Base-by-base conservation (phyloP, 2,329 filamentous ascomycete species). In the Aureobasidium zeae region DNA sequence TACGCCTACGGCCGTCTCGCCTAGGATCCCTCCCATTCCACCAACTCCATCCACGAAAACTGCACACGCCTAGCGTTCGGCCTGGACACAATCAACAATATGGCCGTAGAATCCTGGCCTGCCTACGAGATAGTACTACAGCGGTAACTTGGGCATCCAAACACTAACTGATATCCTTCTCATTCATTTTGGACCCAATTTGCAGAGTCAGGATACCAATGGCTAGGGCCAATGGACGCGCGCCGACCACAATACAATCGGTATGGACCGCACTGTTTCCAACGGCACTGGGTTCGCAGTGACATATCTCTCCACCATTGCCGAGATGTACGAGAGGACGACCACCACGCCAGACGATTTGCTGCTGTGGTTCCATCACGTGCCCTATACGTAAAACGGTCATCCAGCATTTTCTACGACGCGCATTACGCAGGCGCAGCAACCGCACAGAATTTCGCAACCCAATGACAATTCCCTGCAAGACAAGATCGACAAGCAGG, bases 341-440 rank as follows among this genome's bases (percentile, higher is more conserved):
- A 69, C 72, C 11, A 79, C 74, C 0, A 84, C 80, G 0, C 79
- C 80, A 0, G 81, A 84, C 48, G 67, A 84, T 16, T 63, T 85
- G 1, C 59, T 85, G 2, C 65, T 85, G 2, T 86, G 81, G 81
- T 85, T 85, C 62, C 81, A 85, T 57, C 81, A 86, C 54, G 77
- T 85, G 0, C 71, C 72, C 3, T 86, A 82, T 56, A 81, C 76
- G 0, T 73, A 74, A 79, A 58, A 81, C 80, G 0, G 77, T 85
- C 2, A 79, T 80, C 39, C 77, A 80, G 53, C 74, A 79, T 53
- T 78, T n/a, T 80, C 57, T 80, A 80, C 53, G 71, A 80, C 48
- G 74, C 75, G 0, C 77, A 80, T 48, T 79, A 80, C 49, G 58
- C 61, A 6, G 77, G 77, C 5, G 72, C 77, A 4, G 69, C 67